A percentile compares a stretch with the other conserved stretches of the same genome.
Evolutionary conservation across 2,329 filamentous ascomycete species (phyloP).

Genomic region (Rhynchosporium agropyri): DNA sequence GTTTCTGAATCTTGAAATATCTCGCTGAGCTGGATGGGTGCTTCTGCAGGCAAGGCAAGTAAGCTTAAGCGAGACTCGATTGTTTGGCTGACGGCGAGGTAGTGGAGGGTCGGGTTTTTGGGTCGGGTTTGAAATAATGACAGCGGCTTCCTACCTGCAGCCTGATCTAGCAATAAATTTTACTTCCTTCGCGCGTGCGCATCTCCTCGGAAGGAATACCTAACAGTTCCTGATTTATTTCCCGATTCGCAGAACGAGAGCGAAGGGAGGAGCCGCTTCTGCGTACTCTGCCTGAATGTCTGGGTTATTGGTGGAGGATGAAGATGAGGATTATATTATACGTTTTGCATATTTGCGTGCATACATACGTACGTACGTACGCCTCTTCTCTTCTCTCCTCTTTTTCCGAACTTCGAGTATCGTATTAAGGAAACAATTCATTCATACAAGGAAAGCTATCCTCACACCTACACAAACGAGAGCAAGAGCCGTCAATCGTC

Average conservation of each 20-base stretch:
- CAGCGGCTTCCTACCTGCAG: slow-evolving; percentile 6
- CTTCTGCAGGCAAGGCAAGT: not conserved
- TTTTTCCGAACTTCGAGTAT: no score
- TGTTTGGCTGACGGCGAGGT: not conserved
- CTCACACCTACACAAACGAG: not conserved
- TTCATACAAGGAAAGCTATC: not conserved
- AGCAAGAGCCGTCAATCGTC: no score
- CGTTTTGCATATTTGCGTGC: slow-evolving; percentile 2
- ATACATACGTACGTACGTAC: not conserved
- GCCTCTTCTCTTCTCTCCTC: slow-evolving; percentile 3
- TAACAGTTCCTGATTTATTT: not conserved
- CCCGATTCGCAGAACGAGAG: not conserved
- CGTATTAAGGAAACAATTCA: no score
- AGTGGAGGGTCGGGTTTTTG: not conserved
- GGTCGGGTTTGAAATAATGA: slow-evolving; percentile 1
- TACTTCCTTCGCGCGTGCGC: not conserved
- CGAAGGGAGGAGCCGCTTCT: not conserved
- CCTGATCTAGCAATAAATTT: not conserved
- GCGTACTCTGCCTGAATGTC: no score
- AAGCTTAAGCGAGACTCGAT: not conserved
- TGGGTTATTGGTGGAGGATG: not conserved
- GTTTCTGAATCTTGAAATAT: not conserved
- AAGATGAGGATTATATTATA: not conserved
- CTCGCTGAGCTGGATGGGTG: not conserved
- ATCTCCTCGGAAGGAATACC: no score